A percentile compares a stretch with the other conserved stretches of the same genome.
Evolutionary conservation across 257 asterid genomes (phyloP).

Genomic region (Lavandula angustifolia): DNA sequence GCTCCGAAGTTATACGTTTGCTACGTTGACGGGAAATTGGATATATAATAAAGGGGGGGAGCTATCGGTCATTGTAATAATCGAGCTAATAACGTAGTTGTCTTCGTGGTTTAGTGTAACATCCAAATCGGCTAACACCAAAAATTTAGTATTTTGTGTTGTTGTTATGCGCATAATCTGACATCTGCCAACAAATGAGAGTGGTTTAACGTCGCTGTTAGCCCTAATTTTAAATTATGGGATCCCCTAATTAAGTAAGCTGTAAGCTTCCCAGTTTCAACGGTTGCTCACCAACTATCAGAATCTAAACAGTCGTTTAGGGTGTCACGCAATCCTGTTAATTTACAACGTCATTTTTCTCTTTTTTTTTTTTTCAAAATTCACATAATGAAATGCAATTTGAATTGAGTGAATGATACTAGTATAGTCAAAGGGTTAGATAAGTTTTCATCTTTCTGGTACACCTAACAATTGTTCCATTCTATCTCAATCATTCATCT

Average conservation of each 20-base stretch:
- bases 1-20: constrained; percentile 27
- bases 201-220: constrained; percentile 22
- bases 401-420: no score
- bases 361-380: no score
- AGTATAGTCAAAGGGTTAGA: no score
- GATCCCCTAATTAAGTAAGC: background rate
- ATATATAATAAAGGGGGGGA: background rate
- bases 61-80: constrained; percentile 15
- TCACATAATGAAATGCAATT: no score
- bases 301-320: constrained; percentile 9
- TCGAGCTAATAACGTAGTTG: constrained; percentile 14
- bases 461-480: no score
- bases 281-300: constrained; percentile 47
- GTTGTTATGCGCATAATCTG: constrained; percentile 12
- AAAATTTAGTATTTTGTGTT: constrained; percentile 13
- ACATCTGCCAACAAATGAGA: constrained; percentile 17
- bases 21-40: background rate
- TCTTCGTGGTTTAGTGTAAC: constrained; percentile 20
- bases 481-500: no score
- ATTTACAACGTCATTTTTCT: no score
- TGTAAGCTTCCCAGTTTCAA: constrained; percentile 29
- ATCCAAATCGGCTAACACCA: constrained; percentile 29
- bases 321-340: constrained; percentile 16
- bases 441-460: no score
- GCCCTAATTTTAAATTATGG: background rate